phyloP scores from a whole-genome alignment of 1,284 basidiomycete genomes.

The Rhodofomes roseus region DNA sequence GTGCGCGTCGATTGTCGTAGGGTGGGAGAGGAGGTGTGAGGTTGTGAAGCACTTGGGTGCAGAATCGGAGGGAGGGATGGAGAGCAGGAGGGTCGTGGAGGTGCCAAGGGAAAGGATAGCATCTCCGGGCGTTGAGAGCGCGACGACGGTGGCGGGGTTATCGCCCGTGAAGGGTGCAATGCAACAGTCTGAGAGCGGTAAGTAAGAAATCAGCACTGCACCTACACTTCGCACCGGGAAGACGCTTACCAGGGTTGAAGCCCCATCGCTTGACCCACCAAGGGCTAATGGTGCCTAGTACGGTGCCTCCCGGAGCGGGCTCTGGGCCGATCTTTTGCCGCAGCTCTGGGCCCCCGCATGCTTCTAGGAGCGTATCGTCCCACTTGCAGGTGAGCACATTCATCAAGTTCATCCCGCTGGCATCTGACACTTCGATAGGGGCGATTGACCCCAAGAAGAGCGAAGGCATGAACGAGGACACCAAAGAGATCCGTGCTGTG shows the following conservation, averaged over 20 bases:
- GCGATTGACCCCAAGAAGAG: constrained; percentile 67
- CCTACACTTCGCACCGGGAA: not conserved
- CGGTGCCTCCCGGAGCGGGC: constrained; percentile 66
- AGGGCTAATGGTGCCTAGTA: constrained; percentile 59
- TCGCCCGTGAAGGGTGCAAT: constrained; percentile 90
- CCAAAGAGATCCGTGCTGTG: constrained; percentile 74
- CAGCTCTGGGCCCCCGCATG: constrained; percentile 63
- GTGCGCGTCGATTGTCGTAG: constrained; percentile 53
- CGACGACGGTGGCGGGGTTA: constrained; percentile 86
- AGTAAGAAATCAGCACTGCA: constrained; percentile 1
- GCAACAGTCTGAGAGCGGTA: constrained; percentile 52
- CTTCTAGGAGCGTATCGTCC: constrained; percentile 58
- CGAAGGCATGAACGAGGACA: constrained; percentile 83
- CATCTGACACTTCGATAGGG: constrained; percentile 78
- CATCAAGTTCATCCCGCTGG: constrained; percentile 91
- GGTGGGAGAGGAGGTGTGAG: constrained; percentile 72
- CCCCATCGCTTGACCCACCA: constrained; percentile 82
- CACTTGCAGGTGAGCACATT: constrained; percentile 67
- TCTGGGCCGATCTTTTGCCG: constrained; percentile 78
- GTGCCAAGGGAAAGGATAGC: constrained; percentile 90
- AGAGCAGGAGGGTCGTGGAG: constrained; percentile 84
- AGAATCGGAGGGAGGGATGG: constrained; percentile 56
- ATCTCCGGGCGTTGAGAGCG: constrained; percentile 78
- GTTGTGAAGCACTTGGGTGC: constrained; percentile 70
- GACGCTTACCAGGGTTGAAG: constrained; percentile 62